Evolutionary conservation across 441 rosid species (phyloP), one percentile per base, ranked within the genome.

Genomic region (Syzygium syzygioides): DNA sequence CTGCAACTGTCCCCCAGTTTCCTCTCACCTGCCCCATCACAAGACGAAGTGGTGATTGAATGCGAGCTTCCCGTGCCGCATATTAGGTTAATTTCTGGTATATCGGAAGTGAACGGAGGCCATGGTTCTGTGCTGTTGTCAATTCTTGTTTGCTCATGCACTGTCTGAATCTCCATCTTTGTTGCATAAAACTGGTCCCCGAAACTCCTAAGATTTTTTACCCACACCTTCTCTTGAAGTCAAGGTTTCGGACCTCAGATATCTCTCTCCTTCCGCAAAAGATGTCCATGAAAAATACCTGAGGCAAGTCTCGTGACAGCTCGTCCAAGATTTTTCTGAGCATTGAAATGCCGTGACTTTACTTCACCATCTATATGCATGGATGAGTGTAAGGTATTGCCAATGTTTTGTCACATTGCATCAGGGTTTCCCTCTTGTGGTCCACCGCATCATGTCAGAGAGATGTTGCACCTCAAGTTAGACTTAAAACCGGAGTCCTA

Each of bases 321-420:
- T 41, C 5, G 83, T 25, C 0, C 17, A 0, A 20, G 83, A 20
- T 0, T 0, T 37, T 71, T 10, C 28, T 20, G 11, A 20, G 80
- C 80, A 20, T 11, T 10, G 3, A 23, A 56, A 56, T 3, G 26
- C 7, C 28, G 60, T 4, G 28, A 37, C 50, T 1, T 20, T 3
- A 20, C 45, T 76, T 3, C 83, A 41, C 2, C 0, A 15, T 64
- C 17, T 64, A 15, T 64, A 15, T 17, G 11, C 25, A 64, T 30
- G 71, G 71, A 64, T 30, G 71, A 7, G 37, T 64, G n/a, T 7
- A 60, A 64, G 71, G 7, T 4, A 64, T 64, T 64, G 23, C 41
- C 52, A 76, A 12, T 23, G 83, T 41, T 11, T 3, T 23, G 52
- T 76, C 83, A 23, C 83, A 41, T 23, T 1, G 83, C 52, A 41